A percentile compares a stretch with the other conserved stretches of the same genome.
phyloP scores from a whole-genome alignment of 176 grass and related monocot genomes.

The Cenchrus purpureus region DNA sequence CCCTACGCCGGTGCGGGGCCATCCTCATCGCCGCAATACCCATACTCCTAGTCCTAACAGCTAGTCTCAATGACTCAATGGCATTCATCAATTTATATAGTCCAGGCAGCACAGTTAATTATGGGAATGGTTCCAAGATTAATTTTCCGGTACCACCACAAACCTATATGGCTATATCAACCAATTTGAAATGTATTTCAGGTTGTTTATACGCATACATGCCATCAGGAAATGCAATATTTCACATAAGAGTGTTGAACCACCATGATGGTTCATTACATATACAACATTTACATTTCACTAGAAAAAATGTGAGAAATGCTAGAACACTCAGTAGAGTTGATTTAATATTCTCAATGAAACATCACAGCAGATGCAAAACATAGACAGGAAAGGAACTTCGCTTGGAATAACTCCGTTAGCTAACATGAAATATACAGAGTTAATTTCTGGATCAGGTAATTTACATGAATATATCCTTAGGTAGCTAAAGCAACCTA shows the following conservation, averaged over 20 bases:
- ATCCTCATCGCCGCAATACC: no score
- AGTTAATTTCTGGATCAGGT: neutral
- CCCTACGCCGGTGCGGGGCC: no score
- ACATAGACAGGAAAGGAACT: neutral
- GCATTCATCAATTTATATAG: neutral
- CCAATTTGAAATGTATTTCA: neutral
- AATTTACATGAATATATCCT: neutral
- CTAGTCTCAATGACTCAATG: neutral
- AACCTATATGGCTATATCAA: neutral
- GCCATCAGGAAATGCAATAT: slow-evolving; percentile 19
- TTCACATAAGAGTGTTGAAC: neutral
- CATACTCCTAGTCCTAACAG: no score
- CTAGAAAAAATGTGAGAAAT: neutral
- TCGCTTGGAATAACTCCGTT: neutral
- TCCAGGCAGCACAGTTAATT: neutral
- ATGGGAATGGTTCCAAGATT: neutral
- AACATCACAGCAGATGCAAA: slow-evolving; percentile 16
- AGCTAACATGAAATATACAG: neutral
- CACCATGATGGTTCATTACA: neutral
- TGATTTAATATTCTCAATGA: slow-evolving; percentile 2
- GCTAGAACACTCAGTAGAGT: neutral
- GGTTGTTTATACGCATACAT: neutral
- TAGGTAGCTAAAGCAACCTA: neutral
- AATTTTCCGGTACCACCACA: neutral
- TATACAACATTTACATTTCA: slow-evolving; percentile 2